Evolutionary conservation across 306 rosid genomes (phyloP).

Genomic region (Citrullus colocynthis): DNA sequence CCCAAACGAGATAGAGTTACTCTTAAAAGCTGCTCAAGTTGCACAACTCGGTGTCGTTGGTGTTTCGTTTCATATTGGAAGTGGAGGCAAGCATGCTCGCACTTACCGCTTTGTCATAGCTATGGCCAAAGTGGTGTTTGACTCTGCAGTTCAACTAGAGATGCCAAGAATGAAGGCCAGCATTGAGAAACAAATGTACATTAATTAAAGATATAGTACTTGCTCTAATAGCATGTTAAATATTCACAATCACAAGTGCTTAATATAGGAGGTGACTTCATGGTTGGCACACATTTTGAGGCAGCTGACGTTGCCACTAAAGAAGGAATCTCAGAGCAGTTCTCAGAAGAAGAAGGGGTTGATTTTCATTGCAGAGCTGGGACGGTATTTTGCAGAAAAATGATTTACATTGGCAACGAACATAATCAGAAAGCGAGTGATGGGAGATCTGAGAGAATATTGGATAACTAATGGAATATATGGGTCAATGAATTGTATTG

Average conservation of each 20-base stretch:
- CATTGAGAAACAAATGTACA: too few species aligned
- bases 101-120: slow-evolving; percentile 20
- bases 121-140: slow-evolving; percentile 21
- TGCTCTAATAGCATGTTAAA: too few species aligned
- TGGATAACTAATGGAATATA: slow-evolving; percentile 49
- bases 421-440: slow-evolving; percentile 11
- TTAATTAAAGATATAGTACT: too few species aligned
- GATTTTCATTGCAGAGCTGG: slow-evolving; percentile 1
- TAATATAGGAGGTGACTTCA: slow-evolving; percentile 47
- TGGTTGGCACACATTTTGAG: slow-evolving; percentile 11
- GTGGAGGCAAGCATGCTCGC: slow-evolving; percentile 17
- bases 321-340: not conserved
- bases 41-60: slow-evolving; percentile 23
- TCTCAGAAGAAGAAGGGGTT: not conserved
- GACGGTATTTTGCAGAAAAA: slow-evolving; percentile 8
- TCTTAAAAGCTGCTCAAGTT: slow-evolving; percentile 24
- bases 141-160: slow-evolving; percentile 14
- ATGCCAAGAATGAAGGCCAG: slow-evolving; percentile 23
- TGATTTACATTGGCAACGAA: slow-evolving; percentile 4
- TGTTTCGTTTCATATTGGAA: slow-evolving; percentile 50
- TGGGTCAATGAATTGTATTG: slow-evolving; percentile 7
- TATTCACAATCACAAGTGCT: slow-evolving; percentile 3
- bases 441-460: slow-evolving; percentile 21
- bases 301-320: slow-evolving; percentile 19
- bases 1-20: slow-evolving; percentile 15